Percentiles rank a stretch among this genome's conserved stretches.
These are phyloP conservation scores for Marasmius sp. DNA, from an alignment of 1,284 basidiomycete species.

Conservation along the genomic window DNA sequence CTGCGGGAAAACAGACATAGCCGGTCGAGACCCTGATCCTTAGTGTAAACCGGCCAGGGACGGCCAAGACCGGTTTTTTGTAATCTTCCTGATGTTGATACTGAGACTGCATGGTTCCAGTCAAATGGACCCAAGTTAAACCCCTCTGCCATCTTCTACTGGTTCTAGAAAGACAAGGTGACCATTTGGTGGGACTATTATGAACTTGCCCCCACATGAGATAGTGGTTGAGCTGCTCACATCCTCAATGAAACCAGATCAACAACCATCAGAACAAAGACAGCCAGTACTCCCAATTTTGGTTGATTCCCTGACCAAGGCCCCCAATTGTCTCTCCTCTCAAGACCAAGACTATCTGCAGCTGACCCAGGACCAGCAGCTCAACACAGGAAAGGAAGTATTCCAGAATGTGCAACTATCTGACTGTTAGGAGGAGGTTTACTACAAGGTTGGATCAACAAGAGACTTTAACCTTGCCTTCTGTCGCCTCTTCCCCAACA, in stretches of 20 bases:
- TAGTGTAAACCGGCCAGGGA: no score
- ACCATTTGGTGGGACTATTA: not conserved
- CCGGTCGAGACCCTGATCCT: no score
- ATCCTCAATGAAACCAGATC: not conserved
- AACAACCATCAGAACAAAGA: not conserved
- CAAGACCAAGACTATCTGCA: conserved; percentile 14
- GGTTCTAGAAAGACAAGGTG: not conserved
- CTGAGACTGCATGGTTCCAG: not conserved
- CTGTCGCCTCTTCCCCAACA: conserved; percentile 18
- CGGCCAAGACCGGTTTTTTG: no score
- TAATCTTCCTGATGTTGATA: no score
- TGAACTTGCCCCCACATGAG: not conserved
- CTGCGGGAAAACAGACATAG: no score
- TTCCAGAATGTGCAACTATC: conserved; percentile 17
- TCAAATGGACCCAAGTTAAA: not conserved
- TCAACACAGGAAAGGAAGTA: conserved; percentile 3
- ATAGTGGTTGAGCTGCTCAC: not conserved
- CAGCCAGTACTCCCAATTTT: not conserved
- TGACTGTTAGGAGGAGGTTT: conserved; percentile 15
- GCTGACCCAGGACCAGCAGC: conserved; percentile 10
- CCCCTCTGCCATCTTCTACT: not conserved
- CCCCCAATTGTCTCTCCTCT: conserved; percentile 15
- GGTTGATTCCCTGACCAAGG: conserved; percentile 17
- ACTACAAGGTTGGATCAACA: conserved; percentile 7
- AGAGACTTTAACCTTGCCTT: conserved; percentile 12